Evolutionary conservation across 2,329 filamentous ascomycete species (phyloP), one percentile per base, ranked within the genome.

Genomic region (Aureobasidium sp.): DNA sequence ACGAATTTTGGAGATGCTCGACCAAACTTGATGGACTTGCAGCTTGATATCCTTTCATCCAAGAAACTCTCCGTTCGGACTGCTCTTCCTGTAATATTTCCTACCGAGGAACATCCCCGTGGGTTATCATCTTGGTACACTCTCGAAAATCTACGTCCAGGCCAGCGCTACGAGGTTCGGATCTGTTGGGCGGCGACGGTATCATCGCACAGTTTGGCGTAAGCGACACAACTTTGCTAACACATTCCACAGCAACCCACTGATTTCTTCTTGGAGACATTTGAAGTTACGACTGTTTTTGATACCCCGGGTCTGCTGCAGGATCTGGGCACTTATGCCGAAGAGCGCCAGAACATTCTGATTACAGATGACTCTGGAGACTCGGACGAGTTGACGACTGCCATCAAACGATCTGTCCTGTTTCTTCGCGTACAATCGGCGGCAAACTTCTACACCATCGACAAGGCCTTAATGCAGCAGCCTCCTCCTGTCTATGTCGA

Each of bases 131-230:
- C 88, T 31, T 97, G 94, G 94, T 83, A 91, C 67, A 77, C 93
- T 8, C 82, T 99, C 6, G 83, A 88, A 62, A 77, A 81, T 37
- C 79, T 99, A 61, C 80, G 76, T n/a, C 82, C 84, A 39, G 84
- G 85, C 12, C 87, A 88, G 70, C 84, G 91, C 67, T 97, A 97
- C 79, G 94, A 99, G 78, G 83, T 96, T 53, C 86, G 94, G 61
- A 81, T 97, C 64, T 97, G 93, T 77, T 99, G 93, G 92, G 82
- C 91, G 64, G 94, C 94, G 44, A 94, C 88, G 64, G 93, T 96
- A 82, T 76, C 89, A 81, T 36, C 5, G n/a, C 45, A 29, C 31
- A 25, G 22, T 29, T 17, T 27, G 44, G 20, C 48, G 47, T 27
- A 11, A 47, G n/a, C 29, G 12, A 15, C 29, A 36, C 36, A 37